These are phyloP conservation scores for Bidens hawaiensis DNA, from an alignment of 140 eudicot genomes.

Conservation along the genomic window DNA sequence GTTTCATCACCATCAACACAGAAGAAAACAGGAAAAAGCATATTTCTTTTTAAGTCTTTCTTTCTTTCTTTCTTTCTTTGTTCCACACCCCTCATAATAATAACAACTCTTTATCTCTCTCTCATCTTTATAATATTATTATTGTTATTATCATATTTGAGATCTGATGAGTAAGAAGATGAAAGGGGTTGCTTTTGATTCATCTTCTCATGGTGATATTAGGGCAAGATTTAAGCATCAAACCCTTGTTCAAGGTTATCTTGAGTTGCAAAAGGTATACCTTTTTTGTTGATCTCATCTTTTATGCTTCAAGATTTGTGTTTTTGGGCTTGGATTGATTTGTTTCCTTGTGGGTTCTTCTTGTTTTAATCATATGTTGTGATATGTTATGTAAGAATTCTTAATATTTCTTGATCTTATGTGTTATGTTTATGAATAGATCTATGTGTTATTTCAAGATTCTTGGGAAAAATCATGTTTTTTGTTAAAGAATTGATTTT, in stretches of 20 bases:
- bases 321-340: neutral
- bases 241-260: conserved; percentile 59
- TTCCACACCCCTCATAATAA: conserved; percentile 18
- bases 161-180: conserved; percentile 63
- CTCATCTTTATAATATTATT: neutral
- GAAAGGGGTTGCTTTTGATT: conserved; percentile 52
- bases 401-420: conserved; percentile 6
- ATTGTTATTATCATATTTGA: neutral
- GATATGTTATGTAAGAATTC: neutral
- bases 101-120: neutral
- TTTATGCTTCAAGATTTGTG: conserved; percentile 14
- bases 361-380: conserved; percentile 9
- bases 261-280: conserved; percentile 54
- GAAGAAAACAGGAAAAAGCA: conserved; percentile 45
- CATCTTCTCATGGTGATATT: conserved; percentile 40
- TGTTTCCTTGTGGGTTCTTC: conserved; percentile 1
- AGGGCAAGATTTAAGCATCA: conserved; percentile 62
- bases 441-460: conserved; percentile 9
- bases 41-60: conserved; percentile 27
- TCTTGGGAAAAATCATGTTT: conserved; percentile 1
- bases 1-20: conserved; percentile 52
- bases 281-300: no score
- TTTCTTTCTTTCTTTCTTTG: no score
- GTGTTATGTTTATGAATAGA: conserved; percentile 9
- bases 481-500: neutral